Evolutionary conservation across 768 basidiomycete genomes (phyloP).

Genomic region (Rhodocollybia butyracea): DNA sequence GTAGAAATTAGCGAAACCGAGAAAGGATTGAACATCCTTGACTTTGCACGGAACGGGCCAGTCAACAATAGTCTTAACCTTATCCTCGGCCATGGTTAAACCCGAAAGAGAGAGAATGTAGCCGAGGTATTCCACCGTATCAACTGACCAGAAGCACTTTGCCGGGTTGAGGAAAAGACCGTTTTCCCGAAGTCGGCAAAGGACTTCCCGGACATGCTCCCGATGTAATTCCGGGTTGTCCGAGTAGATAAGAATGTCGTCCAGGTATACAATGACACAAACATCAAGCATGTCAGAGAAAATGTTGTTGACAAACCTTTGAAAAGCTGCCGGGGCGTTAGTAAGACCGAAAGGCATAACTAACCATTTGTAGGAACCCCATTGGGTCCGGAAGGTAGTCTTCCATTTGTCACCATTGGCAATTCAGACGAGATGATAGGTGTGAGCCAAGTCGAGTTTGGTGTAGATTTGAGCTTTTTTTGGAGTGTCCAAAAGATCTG

Average conservation of each 20-base stretch:
- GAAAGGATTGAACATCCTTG: constrained; percentile 27
- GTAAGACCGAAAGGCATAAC: constrained; percentile 37
- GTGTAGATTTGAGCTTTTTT: constrained; percentile 21
- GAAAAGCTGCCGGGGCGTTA: constrained; percentile 31
- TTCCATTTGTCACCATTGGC: constrained; percentile 40
- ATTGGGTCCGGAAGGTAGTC: constrained; percentile 32
- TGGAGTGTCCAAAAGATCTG: neutral
- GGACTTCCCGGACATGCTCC: constrained; percentile 13
- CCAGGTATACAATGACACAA: constrained; percentile 35
- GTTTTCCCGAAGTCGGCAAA: constrained; percentile 20
- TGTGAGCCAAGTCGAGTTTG: constrained; percentile 33
- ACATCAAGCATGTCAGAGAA: constrained; percentile 26
- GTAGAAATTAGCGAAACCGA: constrained; percentile 31
- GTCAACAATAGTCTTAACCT: constrained; percentile 30
- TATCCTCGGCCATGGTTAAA: constrained; percentile 34
- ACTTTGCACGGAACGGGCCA: constrained; percentile 35
- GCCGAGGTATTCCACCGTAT: constrained; percentile 27
- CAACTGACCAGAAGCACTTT: constrained; percentile 31
- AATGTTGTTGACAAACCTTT: constrained; percentile 42
- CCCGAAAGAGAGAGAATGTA: constrained; percentile 21
- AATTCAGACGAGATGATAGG: constrained; percentile 35
- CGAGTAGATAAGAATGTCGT: constrained; percentile 40
- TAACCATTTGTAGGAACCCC: constrained; percentile 33
- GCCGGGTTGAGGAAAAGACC: constrained; percentile 29
- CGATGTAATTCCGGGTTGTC: constrained; percentile 19